phyloP scores from a whole-genome alignment of 2,329 filamentous ascomycete species.

The Ophiostoma tasmaniense region DNA sequence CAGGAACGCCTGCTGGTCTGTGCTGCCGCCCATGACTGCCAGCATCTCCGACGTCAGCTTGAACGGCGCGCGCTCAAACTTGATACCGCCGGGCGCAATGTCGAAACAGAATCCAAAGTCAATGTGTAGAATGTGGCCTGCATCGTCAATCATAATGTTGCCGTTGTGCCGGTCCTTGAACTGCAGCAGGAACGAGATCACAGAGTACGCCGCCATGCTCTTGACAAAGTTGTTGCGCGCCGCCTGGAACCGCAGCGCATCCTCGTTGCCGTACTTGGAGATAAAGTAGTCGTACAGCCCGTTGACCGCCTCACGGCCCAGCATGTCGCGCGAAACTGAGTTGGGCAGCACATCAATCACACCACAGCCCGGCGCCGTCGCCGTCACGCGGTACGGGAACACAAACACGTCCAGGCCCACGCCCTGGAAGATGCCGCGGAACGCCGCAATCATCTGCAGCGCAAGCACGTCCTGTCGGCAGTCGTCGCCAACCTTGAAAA shows the following conservation, averaged over 20 bases:
- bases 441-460: conserved; percentile 94
- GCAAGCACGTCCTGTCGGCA: conserved; percentile 95
- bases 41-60: conserved; percentile 98
- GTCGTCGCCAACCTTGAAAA: conserved; percentile 99
- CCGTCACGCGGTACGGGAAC: conserved; percentile 93
- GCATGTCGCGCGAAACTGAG: conserved; percentile 96
- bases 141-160: conserved; percentile 99
- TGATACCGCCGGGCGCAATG: conserved; percentile 91
- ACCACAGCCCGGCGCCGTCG: conserved; percentile 91
- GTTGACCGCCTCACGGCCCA: conserved; percentile 95
- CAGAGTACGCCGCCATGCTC: conserved; percentile 95
- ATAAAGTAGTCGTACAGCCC: conserved; percentile 98
- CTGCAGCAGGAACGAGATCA: conserved; percentile 92
- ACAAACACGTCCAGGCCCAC: conserved; percentile 95
- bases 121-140: conserved; percentile 94
- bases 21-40: conserved; percentile 91
- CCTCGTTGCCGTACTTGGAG: conserved; percentile 93
- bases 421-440: conserved; percentile 91
- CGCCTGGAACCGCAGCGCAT: conserved; percentile 88
- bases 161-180: conserved; percentile 99
- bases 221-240: conserved; percentile 97
- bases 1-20: conserved; percentile 77
- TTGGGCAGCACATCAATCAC: conserved; percentile 98
- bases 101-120: conserved; percentile 99
- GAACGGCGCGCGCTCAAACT: conserved; percentile 96